Conservation (phyloP, 164 flowering plant genomes). For the Pachysandra terminalis region DNA sequence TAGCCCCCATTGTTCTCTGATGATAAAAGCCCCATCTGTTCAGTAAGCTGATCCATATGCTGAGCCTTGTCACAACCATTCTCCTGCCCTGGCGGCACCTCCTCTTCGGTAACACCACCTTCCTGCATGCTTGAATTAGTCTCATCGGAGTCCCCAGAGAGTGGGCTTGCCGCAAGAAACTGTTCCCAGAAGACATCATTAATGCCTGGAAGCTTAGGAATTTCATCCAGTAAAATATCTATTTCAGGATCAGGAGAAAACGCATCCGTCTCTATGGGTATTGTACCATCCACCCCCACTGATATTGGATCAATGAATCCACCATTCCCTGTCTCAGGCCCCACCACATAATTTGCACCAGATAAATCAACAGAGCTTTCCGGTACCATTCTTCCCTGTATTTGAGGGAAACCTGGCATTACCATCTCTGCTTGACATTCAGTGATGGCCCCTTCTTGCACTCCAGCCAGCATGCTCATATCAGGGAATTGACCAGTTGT, state of each 20-base stretch:
- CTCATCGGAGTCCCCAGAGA: slow-evolving; percentile 28
- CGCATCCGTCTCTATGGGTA: slow-evolving; percentile 19
- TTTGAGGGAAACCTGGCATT: slow-evolving; percentile 18
- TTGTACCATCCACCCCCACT: slow-evolving; percentile 25
- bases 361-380: slow-evolving; percentile 20
- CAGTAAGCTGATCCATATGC: slow-evolving; percentile 48
- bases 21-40: slow-evolving; percentile 55
- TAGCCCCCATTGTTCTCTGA: slow-evolving; percentile 18
- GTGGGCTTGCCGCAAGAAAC: neutral
- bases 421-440: slow-evolving; percentile 13
- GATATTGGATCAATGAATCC: slow-evolving; percentile 22
- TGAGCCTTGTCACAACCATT: slow-evolving; percentile 32
- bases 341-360: neutral
- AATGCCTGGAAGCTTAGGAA: slow-evolving; percentile 13
- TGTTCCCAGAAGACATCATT: slow-evolving; percentile 31
- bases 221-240: slow-evolving; percentile 30
- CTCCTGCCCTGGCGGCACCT: slow-evolving; percentile 18
- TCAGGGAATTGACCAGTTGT: slow-evolving; percentile 18
- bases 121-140: slow-evolving; percentile 25
- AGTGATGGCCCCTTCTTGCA: slow-evolving; percentile 6
- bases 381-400: slow-evolving; percentile 19
- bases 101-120: slow-evolving; percentile 24
- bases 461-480: slow-evolving; percentile 5
- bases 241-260: slow-evolving; percentile 25
- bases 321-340: slow-evolving; percentile 17